Evolutionary conservation across 805 yeast genomes (phyloP).

Genomic region (Metschnikowia amazonensis): DNA sequence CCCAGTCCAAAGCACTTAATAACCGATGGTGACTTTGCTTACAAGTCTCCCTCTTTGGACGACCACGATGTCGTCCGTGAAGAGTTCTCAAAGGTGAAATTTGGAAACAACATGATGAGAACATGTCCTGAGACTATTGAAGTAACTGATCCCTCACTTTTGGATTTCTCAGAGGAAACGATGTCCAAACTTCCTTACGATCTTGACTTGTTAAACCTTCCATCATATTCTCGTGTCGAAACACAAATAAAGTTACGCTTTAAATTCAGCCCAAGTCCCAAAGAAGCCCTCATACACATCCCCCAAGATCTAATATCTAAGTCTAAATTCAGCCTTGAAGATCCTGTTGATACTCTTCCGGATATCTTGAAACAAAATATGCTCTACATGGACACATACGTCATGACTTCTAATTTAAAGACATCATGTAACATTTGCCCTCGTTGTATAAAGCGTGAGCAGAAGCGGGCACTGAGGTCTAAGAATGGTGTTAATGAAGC

Average conservation of each 20-base stretch:
- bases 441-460: slow-evolving; percentile 88
- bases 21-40: slow-evolving; percentile 11
- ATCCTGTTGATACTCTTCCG: slow-evolving; percentile 43
- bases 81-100: slow-evolving; percentile 49
- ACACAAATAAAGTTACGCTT: slow-evolving; percentile 84
- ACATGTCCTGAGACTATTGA: slow-evolving; percentile 33
- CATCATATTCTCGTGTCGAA: slow-evolving; percentile 85
- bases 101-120: slow-evolving; percentile 44
- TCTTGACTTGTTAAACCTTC: slow-evolving; percentile 58
- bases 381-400: slow-evolving; percentile 72
- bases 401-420: slow-evolving; percentile 53
- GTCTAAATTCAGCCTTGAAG: slow-evolving; percentile 69
- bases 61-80: slow-evolving; percentile 44
- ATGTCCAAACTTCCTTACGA: slow-evolving; percentile 44
- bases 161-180: slow-evolving; percentile 37
- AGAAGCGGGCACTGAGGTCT: slow-evolving; percentile 89
- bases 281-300: slow-evolving; percentile 66
- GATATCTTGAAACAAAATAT: slow-evolving; percentile 46
- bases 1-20: slow-evolving; percentile 19
- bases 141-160: slow-evolving; percentile 30
- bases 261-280: slow-evolving; percentile 70
- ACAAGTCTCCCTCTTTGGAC: slow-evolving; percentile 18
- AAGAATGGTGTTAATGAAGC: slow-evolving; percentile 51
- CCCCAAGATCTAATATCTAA: slow-evolving; percentile 88
- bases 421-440: slow-evolving; percentile 71